These are phyloP conservation scores for Diaporthe sp. DNA, from an alignment of 2,329 filamentous ascomycete genomes.

Conservation along the genomic window DNA sequence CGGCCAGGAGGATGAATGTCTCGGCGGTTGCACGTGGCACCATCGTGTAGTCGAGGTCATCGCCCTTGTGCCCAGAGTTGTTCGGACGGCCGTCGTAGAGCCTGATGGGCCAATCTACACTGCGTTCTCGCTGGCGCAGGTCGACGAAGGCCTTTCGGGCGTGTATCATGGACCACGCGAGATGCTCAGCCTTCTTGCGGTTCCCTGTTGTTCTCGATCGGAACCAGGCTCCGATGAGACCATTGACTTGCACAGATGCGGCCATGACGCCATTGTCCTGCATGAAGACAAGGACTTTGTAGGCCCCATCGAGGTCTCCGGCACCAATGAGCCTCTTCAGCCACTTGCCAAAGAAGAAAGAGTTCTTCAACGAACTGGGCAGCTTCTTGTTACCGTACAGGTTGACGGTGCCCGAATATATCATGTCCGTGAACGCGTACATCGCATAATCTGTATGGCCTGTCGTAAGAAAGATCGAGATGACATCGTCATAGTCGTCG, in stretches of 20 bases:
- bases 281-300: slow-evolving; percentile 82
- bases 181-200: slow-evolving; percentile 72
- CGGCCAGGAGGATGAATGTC: slow-evolving; percentile 81
- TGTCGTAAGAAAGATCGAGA: slow-evolving; percentile 77
- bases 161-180: slow-evolving; percentile 84
- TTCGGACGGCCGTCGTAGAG: slow-evolving; percentile 43
- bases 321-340: slow-evolving; percentile 85
- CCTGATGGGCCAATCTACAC: slow-evolving; percentile 46
- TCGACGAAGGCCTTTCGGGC: slow-evolving; percentile 75
- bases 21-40: slow-evolving; percentile 77
- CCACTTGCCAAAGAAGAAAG: slow-evolving; percentile 91
- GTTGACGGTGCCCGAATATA: slow-evolving; percentile 72
- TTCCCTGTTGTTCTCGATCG: slow-evolving; percentile 70
- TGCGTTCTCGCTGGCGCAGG: slow-evolving; percentile 54
- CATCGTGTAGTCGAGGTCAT: slow-evolving; percentile 48
- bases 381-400: slow-evolving; percentile 58
- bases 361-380: slow-evolving; percentile 71
- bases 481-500: slow-evolving; percentile 82
- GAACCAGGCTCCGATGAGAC: slow-evolving; percentile 84
- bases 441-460: slow-evolving; percentile 77
- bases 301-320: slow-evolving; percentile 78
- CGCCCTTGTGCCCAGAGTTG: slow-evolving; percentile 41
- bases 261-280: slow-evolving; percentile 76
- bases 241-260: slow-evolving; percentile 83
- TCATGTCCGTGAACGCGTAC: slow-evolving; percentile 90